Conservation (phyloP, 23 red algal species). For the Cyanidioschyzon merolae region DNA sequence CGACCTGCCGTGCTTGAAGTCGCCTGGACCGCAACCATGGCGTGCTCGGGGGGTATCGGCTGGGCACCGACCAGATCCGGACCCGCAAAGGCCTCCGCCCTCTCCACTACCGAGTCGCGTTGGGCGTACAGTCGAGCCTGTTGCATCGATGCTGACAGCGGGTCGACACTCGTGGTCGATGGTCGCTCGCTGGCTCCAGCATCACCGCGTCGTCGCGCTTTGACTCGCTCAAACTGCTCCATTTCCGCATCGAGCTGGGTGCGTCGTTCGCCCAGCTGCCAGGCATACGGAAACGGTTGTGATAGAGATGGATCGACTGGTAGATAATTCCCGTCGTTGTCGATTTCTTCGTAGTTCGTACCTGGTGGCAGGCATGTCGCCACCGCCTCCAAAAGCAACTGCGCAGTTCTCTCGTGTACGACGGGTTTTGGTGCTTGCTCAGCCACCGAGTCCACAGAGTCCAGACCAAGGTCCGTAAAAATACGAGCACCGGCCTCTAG, state of each 20-base stretch:
- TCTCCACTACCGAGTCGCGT: not conserved
- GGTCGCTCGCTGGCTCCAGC: not conserved
- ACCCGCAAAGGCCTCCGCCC: not conserved
- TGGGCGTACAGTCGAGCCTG: not conserved
- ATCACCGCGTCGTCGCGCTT: not conserved
- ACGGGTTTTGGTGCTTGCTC: not conserved
- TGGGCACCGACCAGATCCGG: not conserved
- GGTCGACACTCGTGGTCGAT: not conserved
- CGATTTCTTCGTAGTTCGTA: not conserved
- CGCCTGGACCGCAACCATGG: too few species aligned
- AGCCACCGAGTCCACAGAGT: not conserved
- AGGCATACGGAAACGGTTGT: not conserved
- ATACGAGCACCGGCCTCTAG: not conserved
- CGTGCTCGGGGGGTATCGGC: not conserved
- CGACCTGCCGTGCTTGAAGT: too few species aligned
- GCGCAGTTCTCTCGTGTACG: not conserved
- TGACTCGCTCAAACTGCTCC: not conserved
- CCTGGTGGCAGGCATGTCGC: not conserved
- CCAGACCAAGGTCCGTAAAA: not conserved
- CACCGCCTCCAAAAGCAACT: not conserved
- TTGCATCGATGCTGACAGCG: not conserved
- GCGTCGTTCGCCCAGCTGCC: not conserved
- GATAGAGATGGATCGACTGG: not conserved
- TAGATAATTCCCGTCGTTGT: not conserved
- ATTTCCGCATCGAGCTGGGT: slow-evolving; percentile 18